These are phyloP conservation scores for Apiospora hydei DNA, from an alignment of 2,329 filamentous ascomycete species.

Conservation along the genomic window DNA sequence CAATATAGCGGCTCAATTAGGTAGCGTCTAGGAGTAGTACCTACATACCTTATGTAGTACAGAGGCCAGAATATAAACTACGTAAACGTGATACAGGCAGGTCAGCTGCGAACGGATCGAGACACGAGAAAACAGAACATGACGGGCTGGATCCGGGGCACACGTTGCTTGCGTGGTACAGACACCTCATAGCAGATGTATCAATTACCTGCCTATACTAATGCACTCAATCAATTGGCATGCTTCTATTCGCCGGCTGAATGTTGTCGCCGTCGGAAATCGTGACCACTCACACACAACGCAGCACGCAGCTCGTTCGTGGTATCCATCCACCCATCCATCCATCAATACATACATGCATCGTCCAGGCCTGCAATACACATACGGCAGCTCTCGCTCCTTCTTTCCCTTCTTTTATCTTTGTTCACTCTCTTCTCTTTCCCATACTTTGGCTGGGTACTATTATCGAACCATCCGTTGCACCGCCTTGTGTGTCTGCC, in stretches of 20 bases:
- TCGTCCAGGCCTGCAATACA: not conserved
- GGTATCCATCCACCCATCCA: not conserved
- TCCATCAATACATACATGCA: not conserved
- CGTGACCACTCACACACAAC: not conserved
- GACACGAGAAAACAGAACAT: slow-evolving; percentile 8
- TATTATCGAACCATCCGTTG: not conserved
- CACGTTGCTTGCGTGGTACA: slow-evolving; percentile 16
- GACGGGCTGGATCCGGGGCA: not conserved
- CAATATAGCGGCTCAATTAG: not conserved
- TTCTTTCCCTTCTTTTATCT: not conserved
- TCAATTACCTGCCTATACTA: not conserved
- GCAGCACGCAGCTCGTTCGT: not conserved
- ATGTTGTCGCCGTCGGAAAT: not conserved
- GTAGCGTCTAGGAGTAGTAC: not conserved
- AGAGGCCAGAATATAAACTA: not conserved
- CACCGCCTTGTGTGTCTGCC: not conserved
- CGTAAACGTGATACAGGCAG: slow-evolving; percentile 7
- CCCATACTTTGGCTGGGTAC: not conserved
- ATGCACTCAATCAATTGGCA: slow-evolving; percentile 4
- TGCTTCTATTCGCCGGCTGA: slow-evolving; percentile 13
- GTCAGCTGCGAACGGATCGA: slow-evolving; percentile 18
- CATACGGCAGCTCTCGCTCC: slow-evolving; percentile 2
- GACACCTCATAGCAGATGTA: slow-evolving; percentile 1
- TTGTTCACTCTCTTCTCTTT: not conserved
- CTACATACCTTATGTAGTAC: too few relatives aligned